A percentile compares a stretch with the other conserved stretches of the same genome.
Evolutionary conservation across 176 grass and related monocot species (phyloP).

Genomic region (Canna indica): DNA sequence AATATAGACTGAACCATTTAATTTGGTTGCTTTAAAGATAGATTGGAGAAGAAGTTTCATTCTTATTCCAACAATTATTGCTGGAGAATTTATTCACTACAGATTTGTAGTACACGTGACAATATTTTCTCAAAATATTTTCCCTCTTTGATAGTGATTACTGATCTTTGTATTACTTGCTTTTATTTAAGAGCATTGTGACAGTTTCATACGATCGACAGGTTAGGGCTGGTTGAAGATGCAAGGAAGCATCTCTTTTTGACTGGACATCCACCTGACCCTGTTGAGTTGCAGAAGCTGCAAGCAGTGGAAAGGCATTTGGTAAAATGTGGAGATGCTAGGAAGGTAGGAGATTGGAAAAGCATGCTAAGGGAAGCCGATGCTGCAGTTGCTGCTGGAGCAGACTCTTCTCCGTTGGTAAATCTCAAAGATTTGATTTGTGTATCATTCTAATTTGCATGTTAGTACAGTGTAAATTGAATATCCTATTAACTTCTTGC

Average conservation of each 20-base stretch:
- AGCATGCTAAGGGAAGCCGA: constrained; percentile 74
- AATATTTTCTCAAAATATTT: neutral
- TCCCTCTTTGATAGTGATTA: too few species aligned
- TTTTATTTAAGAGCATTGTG: neutral
- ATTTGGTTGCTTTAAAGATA: neutral
- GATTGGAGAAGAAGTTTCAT: too few species aligned
- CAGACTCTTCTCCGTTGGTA: constrained; percentile 78
- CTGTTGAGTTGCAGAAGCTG: constrained; percentile 56
- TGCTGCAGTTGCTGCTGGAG: constrained; percentile 59
- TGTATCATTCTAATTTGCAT: neutral
- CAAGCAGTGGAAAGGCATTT: constrained; percentile 61
- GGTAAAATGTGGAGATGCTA: constrained; percentile 45
- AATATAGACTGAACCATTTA: neutral
- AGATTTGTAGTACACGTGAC: neutral
- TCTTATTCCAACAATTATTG: neutral
- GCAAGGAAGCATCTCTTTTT: constrained; percentile 57
- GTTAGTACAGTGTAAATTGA: neutral
- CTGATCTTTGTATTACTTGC: too few species aligned
- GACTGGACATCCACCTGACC: constrained; percentile 41
- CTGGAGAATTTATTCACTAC: neutral
- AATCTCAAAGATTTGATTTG: neutral
- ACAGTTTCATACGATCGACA: constrained; percentile 25
- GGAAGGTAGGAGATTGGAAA: constrained; percentile 88
- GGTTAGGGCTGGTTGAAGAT: constrained; percentile 60
- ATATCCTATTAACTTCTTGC: constrained; percentile 5